Conservation (phyloP, 306 rosid genomes). For the Parietaria judaica region DNA sequence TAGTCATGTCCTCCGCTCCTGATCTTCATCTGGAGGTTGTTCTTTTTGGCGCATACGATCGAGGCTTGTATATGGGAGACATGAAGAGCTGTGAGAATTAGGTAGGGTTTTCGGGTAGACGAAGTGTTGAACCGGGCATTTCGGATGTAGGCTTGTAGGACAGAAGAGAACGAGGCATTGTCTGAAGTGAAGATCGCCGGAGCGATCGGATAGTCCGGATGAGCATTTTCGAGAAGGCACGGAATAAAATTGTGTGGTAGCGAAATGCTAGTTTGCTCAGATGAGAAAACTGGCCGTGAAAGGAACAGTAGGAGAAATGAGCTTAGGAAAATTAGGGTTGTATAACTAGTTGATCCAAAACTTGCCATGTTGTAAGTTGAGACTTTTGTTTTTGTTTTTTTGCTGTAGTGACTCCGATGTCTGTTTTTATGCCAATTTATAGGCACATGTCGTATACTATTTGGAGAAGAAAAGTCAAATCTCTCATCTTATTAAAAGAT, state of each 20-base stretch:
- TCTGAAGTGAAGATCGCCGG: slow-evolving; percentile 39
- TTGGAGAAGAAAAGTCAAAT: slow-evolving; percentile 3
- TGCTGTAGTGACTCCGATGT: not conserved
- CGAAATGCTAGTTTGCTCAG: not conserved
- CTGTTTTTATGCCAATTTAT: not conserved
- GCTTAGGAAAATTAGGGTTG: not conserved
- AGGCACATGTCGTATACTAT: not conserved
- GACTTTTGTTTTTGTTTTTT: not conserved
- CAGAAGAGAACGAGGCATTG: slow-evolving; percentile 39
- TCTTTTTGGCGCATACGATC: slow-evolving; percentile 37
- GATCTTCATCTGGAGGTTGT: slow-evolving; percentile 49
- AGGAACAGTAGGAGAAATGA: slow-evolving; percentile 5
- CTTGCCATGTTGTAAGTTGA: not conserved
- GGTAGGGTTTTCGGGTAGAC: slow-evolving; percentile 39
- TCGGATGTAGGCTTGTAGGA: slow-evolving; percentile 37
- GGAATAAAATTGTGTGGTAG: slow-evolving; percentile 24
- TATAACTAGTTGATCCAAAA: not conserved
- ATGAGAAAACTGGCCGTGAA: slow-evolving; percentile 12
- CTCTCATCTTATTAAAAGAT: not conserved
- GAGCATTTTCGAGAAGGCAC: slow-evolving; percentile 40
- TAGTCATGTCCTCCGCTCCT: slow-evolving; percentile 72
- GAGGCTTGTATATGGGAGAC: slow-evolving; percentile 48
- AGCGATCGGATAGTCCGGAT: slow-evolving; percentile 41
- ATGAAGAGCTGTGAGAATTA: slow-evolving; percentile 54
- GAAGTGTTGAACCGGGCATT: slow-evolving; percentile 58